Evolutionary conservation across 345 rosid species (phyloP), one percentile per base, ranked within the genome.

Genomic region (Moricandia arvensis): DNA sequence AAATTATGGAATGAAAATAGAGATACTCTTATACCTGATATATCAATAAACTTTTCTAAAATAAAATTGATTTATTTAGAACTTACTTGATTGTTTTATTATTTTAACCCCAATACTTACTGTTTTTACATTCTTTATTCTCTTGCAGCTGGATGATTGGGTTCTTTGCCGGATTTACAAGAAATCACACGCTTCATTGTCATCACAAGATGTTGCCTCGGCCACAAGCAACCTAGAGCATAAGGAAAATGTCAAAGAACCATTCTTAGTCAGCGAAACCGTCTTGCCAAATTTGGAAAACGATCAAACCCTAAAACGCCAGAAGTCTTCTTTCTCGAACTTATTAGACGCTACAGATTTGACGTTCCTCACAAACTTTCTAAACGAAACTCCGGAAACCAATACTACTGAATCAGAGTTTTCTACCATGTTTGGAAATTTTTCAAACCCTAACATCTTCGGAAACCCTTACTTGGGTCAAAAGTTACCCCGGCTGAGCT

Each of bases 81-180:
- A 54, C 30, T 13, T 17, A 34, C 11, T 67, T 59, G n/a, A n/a
- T 49, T 34, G 38, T 63, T 76, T 54, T 35, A 35, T 59, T 1
- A 8, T 33, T 68, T 51, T 61, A 43, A 0, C 15, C 64, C n/a
- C 47, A 4, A 16, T 34, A 57, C 37, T 58, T 17, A 15, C 21
- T 7, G 10, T 7, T 59, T 47, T 61, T 13, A 21, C 8, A 47
- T 61, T 18, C 8, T 5, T 59, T 45, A 10, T 6, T 16, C 51
- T 83, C 4, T 3, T 71, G 49, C 88, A 95, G 99, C 74, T 95
- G 33, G 99, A 95, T 81, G 96, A 95, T 77, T 95, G 99, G 97
- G 99, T 95, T 72, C 97, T 95, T 38, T 95, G 97, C 83, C 96
- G 99, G 80, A 95, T 95, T 68, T 95, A 95, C 87, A 86, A 86